These are phyloP conservation scores for Rhizopogon rudus DNA, from an alignment of 768 basidiomycete species.

Conservation along the genomic window DNA sequence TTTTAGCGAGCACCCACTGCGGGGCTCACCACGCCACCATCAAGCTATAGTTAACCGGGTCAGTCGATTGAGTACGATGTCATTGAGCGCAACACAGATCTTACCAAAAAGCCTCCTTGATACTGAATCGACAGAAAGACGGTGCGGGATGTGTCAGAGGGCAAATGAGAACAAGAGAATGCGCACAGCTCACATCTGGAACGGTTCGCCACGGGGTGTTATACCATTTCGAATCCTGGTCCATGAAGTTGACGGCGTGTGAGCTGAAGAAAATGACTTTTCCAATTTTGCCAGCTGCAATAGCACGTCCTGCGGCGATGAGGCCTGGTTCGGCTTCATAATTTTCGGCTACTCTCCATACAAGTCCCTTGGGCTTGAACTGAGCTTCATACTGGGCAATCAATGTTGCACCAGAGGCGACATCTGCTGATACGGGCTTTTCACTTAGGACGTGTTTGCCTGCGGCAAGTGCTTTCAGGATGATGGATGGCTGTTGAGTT, in stretches of 20 bases:
- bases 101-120: slow-evolving; percentile 78
- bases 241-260: slow-evolving; percentile 46
- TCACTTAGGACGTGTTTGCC: slow-evolving; percentile 90
- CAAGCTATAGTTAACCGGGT: slow-evolving; percentile 41
- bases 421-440: slow-evolving; percentile 78
- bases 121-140: slow-evolving; percentile 35
- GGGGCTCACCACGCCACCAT: slow-evolving; percentile 67
- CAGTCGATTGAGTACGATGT: not conserved
- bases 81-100: slow-evolving; percentile 18
- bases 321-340: slow-evolving; percentile 63
- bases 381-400: slow-evolving; percentile 60
- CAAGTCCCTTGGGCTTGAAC: slow-evolving; percentile 61
- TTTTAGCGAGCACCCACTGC: too few relatives aligned
- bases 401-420: slow-evolving; percentile 55
- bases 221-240: slow-evolving; percentile 67
- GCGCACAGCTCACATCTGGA: slow-evolving; percentile 56
- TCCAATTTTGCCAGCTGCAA: slow-evolving; percentile 64
- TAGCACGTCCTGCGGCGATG: slow-evolving; percentile 35
- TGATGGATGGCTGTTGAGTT: slow-evolving; percentile 60
- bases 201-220: slow-evolving; percentile 81
- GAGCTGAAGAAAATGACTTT: slow-evolving; percentile 64
- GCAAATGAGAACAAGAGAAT: not conserved
- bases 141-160: not conserved
- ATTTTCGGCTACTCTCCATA: slow-evolving; percentile 84
- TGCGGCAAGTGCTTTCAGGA: slow-evolving; percentile 58